Base-by-base conservation (phyloP, 768 basidiomycete genomes). In the Crepidotus variabilis region DNA sequence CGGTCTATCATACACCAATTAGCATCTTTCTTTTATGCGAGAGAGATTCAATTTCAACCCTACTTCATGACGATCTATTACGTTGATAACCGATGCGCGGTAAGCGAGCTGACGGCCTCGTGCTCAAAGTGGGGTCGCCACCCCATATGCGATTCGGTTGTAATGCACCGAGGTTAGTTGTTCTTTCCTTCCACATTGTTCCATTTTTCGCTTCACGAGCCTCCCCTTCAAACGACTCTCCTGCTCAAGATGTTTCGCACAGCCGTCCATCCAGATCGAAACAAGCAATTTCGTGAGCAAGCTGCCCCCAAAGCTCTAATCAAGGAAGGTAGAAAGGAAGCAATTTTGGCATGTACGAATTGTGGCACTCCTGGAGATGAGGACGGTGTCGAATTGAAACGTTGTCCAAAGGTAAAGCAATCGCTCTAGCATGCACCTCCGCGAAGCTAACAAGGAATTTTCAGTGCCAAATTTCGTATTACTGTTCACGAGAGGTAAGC, bases 321-420 rank as follows among this genome's bases (percentile, higher is more conserved):
- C 34, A 63, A 57, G n/a, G 56, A 59, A 21, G 60, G 57, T 13
- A 59, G 54, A 43, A 63, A 56, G 47, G 62, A 61, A 22, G 48
- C 36, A 13, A 51, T 51, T n/a, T 32, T 57, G 5, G 50, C 47
- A 9, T 63, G 62, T 33, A 63, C 60, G 4, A 57, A 61, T 16
- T 61, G 62, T 22, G 57, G 60, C 23, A 55, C 50, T n/a, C 22
- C 33, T 6, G 51, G 33, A 2, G 46, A 47, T 6, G 58, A 54
- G 11, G 54, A 56, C 9, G 54, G 36, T 7, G 53, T 60, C 4
- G 52, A 59, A 18, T 33, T 61, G 13, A 57, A 55, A 18, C 52
- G 56, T 47, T 63, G 62, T 45, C 35, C 43, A 2, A 45, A 46
- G 24, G 60, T 63, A 22, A 36, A 56, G 39, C 11, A 14, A 11